Evolutionary conservation across 306 rosid genomes (phyloP).

Genomic region (Cotoneaster glaucophyllus): DNA sequence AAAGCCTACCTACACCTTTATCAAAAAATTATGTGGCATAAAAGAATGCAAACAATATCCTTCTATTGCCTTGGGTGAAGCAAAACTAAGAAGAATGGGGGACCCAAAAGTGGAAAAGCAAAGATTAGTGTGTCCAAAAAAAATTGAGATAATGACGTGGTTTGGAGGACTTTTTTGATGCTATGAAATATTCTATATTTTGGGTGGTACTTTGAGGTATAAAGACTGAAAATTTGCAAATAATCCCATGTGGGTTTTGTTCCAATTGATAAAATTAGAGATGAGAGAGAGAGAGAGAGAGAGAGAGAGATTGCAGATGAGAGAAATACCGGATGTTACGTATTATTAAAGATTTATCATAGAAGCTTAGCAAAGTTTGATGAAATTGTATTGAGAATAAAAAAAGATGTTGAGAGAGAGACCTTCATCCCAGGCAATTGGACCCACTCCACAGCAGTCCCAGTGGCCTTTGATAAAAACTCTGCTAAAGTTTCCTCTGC

Average conservation of each 20-base stretch:
- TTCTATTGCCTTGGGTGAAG: not conserved
- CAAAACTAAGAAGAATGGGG: not conserved
- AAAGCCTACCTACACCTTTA: not conserved
- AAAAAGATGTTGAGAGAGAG: conserved; percentile 7
- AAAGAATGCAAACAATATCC: not conserved
- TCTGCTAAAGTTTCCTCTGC: conserved; percentile 99
- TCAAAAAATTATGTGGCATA: not conserved
- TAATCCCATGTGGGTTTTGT: too few relatives aligned
- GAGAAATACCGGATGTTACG: too few relatives aligned
- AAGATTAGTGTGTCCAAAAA: conserved; percentile 3
- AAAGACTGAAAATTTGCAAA: too few relatives aligned
- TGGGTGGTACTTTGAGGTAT: too few relatives aligned
- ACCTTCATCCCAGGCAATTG: conserved; percentile 99
- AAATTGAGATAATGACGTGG: not conserved
- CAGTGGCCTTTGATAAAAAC: conserved; percentile 99
- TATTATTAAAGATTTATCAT: conserved; percentile 14
- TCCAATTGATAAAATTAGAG: too few relatives aligned
- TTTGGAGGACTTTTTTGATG: not conserved
- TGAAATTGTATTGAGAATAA: conserved; percentile 8
- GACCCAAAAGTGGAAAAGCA: conserved; percentile 9
- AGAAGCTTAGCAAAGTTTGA: conserved; percentile 32
- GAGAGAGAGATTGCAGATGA: too few relatives aligned
- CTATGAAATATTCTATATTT: too few relatives aligned
- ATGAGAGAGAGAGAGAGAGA: too few relatives aligned
- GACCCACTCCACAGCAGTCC: conserved; percentile 99